Conservation (phyloP, 768 basidiomycete genomes). For the Termitomyces eurrhizus region DNA sequence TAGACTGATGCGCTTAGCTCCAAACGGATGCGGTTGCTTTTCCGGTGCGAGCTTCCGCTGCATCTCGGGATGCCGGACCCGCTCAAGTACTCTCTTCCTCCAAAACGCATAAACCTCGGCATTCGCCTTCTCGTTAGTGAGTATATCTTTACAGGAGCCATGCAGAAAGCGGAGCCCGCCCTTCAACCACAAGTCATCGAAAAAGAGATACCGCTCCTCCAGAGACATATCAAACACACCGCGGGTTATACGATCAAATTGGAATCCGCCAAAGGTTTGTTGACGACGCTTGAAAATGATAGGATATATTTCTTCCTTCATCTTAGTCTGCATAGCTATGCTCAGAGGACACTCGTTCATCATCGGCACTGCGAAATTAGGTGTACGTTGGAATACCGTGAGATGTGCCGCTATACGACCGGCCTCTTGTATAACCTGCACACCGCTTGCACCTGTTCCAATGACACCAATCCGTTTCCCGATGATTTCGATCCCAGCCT, state of each 20-base stretch:
- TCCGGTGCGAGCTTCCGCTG: conserved; percentile 22
- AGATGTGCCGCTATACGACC: conserved; percentile 19
- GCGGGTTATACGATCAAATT: conserved; percentile 10
- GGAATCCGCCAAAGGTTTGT: conserved; percentile 20
- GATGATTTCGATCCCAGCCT: conserved; percentile 15
- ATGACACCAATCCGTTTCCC: conserved; percentile 25
- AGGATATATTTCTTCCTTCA: conserved; percentile 18
- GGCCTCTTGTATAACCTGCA: conserved; percentile 23
- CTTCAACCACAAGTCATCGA: conserved; percentile 18
- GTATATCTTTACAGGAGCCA: conserved; percentile 15
- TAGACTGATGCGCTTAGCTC: conserved; percentile 19
- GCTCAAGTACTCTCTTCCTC: conserved; percentile 19
- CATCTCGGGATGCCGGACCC: conserved; percentile 18
- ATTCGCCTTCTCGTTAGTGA: conserved; percentile 17
- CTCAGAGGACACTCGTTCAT: conserved; percentile 18
- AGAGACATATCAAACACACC: conserved; percentile 13
- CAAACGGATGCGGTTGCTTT: conserved; percentile 22
- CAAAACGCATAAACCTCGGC: conserved; percentile 22
- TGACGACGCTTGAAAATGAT: conserved; percentile 15
- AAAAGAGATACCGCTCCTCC: conserved; percentile 19
- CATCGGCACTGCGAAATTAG: conserved; percentile 23
- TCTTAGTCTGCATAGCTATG: conserved; percentile 10
- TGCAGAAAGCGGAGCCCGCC: conserved; percentile 22
- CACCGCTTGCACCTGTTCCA: conserved; percentile 24
- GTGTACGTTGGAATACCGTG: conserved; percentile 26